phyloP scores from a whole-genome alignment of 768 basidiomycete genomes.

The Kockovaella imperatae region DNA sequence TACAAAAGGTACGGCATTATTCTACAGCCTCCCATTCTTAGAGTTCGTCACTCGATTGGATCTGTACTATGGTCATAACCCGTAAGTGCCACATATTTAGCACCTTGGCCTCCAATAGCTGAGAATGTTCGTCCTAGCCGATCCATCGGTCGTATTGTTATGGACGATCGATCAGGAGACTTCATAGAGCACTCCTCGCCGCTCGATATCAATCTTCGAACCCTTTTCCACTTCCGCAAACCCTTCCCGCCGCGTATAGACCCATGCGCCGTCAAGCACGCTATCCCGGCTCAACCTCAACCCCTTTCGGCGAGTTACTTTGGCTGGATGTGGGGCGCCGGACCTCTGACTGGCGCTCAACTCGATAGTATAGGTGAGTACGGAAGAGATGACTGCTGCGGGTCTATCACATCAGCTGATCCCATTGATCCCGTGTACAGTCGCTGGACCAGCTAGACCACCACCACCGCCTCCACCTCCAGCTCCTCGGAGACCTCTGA shows the following conservation, averaged over 20 bases:
- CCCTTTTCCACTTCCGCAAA: constrained; percentile 43
- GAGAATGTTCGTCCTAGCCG: constrained; percentile 12
- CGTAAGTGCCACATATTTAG: constrained; percentile 10
- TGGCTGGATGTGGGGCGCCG: constrained; percentile 46
- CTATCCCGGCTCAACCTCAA: constrained; percentile 39
- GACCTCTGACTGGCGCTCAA: constrained; percentile 43
- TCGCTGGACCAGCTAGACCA: constrained; percentile 44
- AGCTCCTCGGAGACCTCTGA: constrained; percentile 34
- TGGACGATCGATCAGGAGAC: constrained; percentile 44
- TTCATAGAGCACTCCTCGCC: constrained; percentile 41
- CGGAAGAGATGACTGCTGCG: too few relatives aligned
- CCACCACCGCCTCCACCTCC: constrained; percentile 26
- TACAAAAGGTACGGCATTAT: constrained; percentile 28
- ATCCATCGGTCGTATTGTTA: constrained; percentile 34
- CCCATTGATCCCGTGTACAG: constrained; percentile 7
- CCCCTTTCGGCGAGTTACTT: constrained; percentile 33
- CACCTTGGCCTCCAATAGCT: background rate
- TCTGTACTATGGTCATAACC: constrained; percentile 24
- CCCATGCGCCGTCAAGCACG: constrained; percentile 25
- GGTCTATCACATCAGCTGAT: background rate
- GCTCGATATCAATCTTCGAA: constrained; percentile 39
- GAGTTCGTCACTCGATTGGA: constrained; percentile 34
- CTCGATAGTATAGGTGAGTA: constrained; percentile 39
- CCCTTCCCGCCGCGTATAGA: constrained; percentile 40
- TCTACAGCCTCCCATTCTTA: constrained; percentile 40